phyloP scores from a whole-genome alignment of 2,329 filamentous ascomycete genomes.

The Graphium sp. region DNA sequence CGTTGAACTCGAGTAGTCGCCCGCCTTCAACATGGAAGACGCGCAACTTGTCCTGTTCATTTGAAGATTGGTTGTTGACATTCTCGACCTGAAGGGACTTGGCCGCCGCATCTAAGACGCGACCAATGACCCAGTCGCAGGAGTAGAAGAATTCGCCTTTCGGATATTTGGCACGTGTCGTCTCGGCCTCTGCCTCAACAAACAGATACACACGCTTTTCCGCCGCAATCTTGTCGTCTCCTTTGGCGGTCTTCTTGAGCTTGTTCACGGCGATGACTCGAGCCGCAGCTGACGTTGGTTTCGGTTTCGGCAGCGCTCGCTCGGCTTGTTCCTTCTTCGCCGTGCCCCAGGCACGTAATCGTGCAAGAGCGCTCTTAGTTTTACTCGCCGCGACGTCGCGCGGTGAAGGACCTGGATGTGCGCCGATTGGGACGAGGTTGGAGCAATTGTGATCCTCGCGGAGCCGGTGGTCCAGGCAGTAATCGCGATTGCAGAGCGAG shows the following conservation, averaged over 20 bases:
- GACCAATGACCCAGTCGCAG: constrained; percentile 77
- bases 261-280: constrained; percentile 54
- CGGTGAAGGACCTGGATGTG: constrained; percentile 21
- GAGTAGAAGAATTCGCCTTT: constrained; percentile 69
- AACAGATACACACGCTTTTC: constrained; percentile 85
- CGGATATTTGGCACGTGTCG: constrained; percentile 67
- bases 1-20: constrained; percentile 68
- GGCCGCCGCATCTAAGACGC: constrained; percentile 64
- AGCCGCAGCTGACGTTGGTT: constrained; percentile 44
- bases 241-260: constrained; percentile 78
- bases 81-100: constrained; percentile 66
- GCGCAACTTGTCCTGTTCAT: constrained; percentile 64
- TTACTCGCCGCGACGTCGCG: constrained; percentile 40
- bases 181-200: constrained; percentile 80
- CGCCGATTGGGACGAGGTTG: constrained; percentile 47
- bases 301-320: constrained; percentile 42
- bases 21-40: constrained; percentile 92
- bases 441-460: constrained; percentile 72
- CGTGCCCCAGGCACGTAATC: constrained; percentile 64
- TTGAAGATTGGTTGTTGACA: constrained; percentile 60
- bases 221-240: constrained; percentile 60
- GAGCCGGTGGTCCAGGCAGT: constrained; percentile 64
- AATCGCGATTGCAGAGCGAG: constrained; percentile 50
- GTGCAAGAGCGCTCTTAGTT: constrained; percentile 57
- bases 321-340: constrained; percentile 51